phyloP scores from a whole-genome alignment of 2,329 filamentous ascomycete genomes.

The Leptographium wingfieldii region DNA sequence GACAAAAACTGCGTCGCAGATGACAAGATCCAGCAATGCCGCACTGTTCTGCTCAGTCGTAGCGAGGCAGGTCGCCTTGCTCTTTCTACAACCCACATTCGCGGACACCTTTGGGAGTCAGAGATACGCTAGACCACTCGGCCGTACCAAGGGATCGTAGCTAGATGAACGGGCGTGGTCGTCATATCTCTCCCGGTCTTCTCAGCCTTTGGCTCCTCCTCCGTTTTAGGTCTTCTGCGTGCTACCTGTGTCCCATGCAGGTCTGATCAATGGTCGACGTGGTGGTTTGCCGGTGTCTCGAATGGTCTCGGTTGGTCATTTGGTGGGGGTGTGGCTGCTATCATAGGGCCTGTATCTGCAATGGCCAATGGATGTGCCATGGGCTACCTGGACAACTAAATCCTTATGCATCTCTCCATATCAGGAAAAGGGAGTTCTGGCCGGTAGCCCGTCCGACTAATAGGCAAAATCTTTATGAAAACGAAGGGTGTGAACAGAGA shows the following conservation, averaged over 20 bases:
- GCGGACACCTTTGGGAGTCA: not conserved
- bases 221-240: no score
- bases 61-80: not conserved
- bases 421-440: no score
- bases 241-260: no score
- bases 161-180: not conserved
- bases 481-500: not conserved
- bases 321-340: no score
- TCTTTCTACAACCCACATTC: not conserved
- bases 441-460: not conserved
- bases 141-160: not conserved
- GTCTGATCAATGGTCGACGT: no score
- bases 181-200: not conserved
- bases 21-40: not conserved
- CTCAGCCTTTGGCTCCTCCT: not conserved
- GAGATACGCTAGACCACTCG: not conserved
- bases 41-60: not conserved
- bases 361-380: no score
- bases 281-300: no score
- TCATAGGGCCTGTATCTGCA: no score
- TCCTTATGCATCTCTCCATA: no score
- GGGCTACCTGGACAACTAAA: no score
- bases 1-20: not conserved
- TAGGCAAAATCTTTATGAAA: not conserved
- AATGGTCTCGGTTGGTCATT: no score